Evolutionary conservation across 306 rosid genomes (phyloP).

Genomic region (Sechiopsis laciniata): DNA sequence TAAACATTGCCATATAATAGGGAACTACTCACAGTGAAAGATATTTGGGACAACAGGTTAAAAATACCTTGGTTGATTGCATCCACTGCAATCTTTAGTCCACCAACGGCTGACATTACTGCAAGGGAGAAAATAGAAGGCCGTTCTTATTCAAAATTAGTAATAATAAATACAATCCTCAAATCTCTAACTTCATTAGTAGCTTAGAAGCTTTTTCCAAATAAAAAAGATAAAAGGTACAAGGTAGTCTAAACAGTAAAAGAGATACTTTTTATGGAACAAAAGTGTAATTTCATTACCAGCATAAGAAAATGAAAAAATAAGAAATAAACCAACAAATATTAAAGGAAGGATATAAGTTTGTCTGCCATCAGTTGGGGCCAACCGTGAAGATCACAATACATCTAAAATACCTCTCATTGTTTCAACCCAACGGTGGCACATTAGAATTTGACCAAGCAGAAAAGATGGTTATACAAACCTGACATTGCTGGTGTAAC

Average conservation of each 20-base stretch:
- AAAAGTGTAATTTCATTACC: conserved; percentile 1
- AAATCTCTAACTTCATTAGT: neutral
- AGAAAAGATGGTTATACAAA: conserved; percentile 24
- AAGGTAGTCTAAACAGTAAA: conserved; percentile 12
- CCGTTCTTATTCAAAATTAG: neutral
- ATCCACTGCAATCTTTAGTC: conserved; percentile 70
- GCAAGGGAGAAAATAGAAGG: conserved; percentile 33
- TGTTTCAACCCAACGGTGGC: conserved; percentile 8
- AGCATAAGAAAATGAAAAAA: neutral
- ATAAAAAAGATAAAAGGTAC: neutral
- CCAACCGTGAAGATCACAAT: conserved; percentile 12
- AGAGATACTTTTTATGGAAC: conserved; percentile 3
- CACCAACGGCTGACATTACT: conserved; percentile 90
- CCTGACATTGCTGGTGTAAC: conserved; percentile 97
- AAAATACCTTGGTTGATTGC: conserved; percentile 66
- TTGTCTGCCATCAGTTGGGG: neutral
- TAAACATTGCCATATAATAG: conserved; percentile 10
- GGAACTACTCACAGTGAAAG: neutral
- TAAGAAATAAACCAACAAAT: neutral
- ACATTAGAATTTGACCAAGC: neutral
- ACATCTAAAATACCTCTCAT: neutral
- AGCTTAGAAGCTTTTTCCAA: neutral
- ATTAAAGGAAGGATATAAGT: neutral
- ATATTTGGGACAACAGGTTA: conserved; percentile 15
- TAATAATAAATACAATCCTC: conserved; percentile 11